Evolutionary conservation across 805 yeast genomes (phyloP), one percentile per base, ranked within the genome.

Genomic region (Tetrapisispora iriomotensis): DNA sequence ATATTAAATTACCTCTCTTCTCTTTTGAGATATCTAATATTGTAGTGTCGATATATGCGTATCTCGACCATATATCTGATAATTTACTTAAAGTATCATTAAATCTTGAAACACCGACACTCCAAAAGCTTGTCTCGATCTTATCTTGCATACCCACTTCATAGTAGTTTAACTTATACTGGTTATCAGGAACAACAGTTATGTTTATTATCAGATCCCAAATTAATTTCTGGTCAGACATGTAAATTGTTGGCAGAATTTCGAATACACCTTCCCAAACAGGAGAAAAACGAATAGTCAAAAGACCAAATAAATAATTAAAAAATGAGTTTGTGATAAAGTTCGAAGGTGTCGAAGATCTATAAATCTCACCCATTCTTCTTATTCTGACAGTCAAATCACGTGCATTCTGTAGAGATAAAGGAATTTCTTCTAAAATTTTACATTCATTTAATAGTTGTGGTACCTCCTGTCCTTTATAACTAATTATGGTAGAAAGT

Each of bases 231-330:
- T 69, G 65, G 37, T 64, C 54, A 45, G 67, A 68, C 14, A 55
- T 62, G 12, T 67, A 59, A 8, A 80, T 58, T 3, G 58, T 51
- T 1, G 78, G 74, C 4, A 84, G 52, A 4, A 72, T 70, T 44
- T 80, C 90, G 39, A 69, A 62, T 2, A 82, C 82, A 5, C 82
- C 86, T 15, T 74, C 71, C 95, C 95, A 87, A 12, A 82, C 70
- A 1, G 97, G 97, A 40, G 85, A 82, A 49, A 90, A 86, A 42
- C 75, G 73, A 25, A 78, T 77, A 4, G 85, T 68, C 31, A 88
- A 61, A 43, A 82, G 68, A 25, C 97, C 97, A 47, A 82, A 71
- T 28, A 77, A 39, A 49, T 70, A 76, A 18, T 66, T 67, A 24
- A 74, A 66, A 30, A 47, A 61, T 38, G 43, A 44, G 35, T 43